Evolutionary conservation across 2,329 filamentous ascomycete genomes (phyloP).

Genomic region (Trichophyton mentagrophytes): DNA sequence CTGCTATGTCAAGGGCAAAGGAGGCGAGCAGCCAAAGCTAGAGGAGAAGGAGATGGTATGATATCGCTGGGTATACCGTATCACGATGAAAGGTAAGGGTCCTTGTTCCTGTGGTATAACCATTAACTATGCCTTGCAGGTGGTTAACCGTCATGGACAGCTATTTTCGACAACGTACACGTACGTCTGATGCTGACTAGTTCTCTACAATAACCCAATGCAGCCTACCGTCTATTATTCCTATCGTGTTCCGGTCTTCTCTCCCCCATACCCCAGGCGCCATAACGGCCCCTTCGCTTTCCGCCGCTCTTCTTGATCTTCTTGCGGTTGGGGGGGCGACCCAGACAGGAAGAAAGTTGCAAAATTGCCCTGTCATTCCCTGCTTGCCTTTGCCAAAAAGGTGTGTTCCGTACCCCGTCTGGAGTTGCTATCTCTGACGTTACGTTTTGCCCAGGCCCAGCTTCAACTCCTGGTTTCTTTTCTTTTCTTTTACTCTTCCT

Average conservation of each 20-base stretch:
- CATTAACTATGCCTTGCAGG: not conserved
- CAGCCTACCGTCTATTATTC: not conserved
- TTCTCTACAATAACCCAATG: not conserved
- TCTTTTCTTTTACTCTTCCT: not conserved
- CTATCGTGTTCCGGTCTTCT: not conserved
- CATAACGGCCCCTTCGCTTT: not conserved
- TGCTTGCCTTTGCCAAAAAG: not conserved
- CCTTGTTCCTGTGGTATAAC: not conserved
- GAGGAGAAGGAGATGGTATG: not conserved
- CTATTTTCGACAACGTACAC: not conserved
- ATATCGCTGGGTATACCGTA: not conserved
- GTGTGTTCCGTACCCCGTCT: not conserved
- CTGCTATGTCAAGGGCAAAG: not conserved
- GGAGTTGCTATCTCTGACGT: not conserved
- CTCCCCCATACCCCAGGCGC: not conserved
- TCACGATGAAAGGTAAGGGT: not conserved
- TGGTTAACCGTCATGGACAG: not conserved
- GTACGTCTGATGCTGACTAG: not conserved
- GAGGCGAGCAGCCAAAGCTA: not conserved
- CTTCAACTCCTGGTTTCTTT: not conserved
- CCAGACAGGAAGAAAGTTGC: not conserved
- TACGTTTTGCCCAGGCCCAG: not conserved
- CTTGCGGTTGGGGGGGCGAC: not conserved
- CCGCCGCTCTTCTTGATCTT: not conserved
- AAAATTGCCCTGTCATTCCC: not conserved